Base-by-base conservation (phyloP, 805 yeast genomes). In the Torulaspora gathmanii region DNA sequence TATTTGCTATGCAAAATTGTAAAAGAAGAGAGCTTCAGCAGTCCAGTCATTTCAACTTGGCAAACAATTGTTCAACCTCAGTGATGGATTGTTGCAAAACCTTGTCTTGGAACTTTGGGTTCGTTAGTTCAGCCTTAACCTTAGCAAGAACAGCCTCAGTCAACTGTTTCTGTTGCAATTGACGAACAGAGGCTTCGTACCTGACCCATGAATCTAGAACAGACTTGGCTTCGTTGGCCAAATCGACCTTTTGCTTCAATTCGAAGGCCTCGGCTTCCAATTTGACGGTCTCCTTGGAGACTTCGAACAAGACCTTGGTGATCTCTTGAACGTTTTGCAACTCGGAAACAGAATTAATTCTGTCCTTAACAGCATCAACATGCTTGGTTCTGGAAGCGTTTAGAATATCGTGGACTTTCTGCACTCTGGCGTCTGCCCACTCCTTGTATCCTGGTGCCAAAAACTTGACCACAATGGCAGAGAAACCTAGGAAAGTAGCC, bases 171-270 rank as follows among this genome's bases (percentile, higher is more conserved):
- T 93, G 99, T 78, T 93, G 95, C 66, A 81, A 73, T 77, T 88
- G 95, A 77, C 97, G 91, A 58, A 90, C 93, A 68, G 88, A 89
- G 58, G 87, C 84, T 78, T 93, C 99, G 72, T 86, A 86, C 80
- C 98, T 87, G 61, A 90, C 97, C 99, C 99, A 93, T 12, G 98
- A 88, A 74, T 93, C 99, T 67, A 93, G 81, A 50, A 91, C 95
- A 47, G 93, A 74, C 76, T 86, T 89, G 64, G 98, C 98, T 77
- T 89, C 96, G 52, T 74, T 60, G 47, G 95, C 91, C 57, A 89
- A 79, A 53, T 82, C 89, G 56, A 87, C 89, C 67, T 82, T 72
- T 78, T 93, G 99, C 77, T 89, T 85, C 69, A 87, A 80, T 74
- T 86, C 95, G 65, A 90, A 93, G 46, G 91, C 81, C 73, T 88